phyloP scores from a whole-genome alignment of 1,139 yeast genomes.

The Yamadazyma pseudoaaseri region DNA sequence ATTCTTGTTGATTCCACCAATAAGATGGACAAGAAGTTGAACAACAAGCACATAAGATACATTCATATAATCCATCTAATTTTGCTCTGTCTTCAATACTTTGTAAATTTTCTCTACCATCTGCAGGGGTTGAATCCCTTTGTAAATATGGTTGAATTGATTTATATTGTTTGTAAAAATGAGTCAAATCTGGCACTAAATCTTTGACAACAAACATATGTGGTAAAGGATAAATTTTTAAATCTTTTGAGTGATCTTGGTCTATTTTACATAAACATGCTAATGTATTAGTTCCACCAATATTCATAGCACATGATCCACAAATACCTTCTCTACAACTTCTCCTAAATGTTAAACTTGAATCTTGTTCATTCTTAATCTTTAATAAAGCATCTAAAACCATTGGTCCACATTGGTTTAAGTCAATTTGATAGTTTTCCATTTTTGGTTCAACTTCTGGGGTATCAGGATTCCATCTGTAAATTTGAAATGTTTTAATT shows the following conservation, averaged over 20 bases:
- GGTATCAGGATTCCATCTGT: conserved; percentile 98
- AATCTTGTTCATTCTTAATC: conserved; percentile 94
- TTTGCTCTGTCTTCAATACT: conserved; percentile 92
- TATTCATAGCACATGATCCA: conserved; percentile 99
- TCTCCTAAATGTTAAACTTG: conserved; percentile 94
- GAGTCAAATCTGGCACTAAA: conserved; percentile 96
- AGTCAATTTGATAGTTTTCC: conserved; percentile 80
- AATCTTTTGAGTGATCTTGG: conserved; percentile 67
- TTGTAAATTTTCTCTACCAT: conserved; percentile 93
- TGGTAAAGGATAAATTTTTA: conserved; percentile 94
- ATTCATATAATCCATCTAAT: conserved; percentile 95
- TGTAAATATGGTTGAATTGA: conserved; percentile 96
- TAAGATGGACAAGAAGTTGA: conserved; percentile 98
- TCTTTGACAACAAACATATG: conserved; percentile 98
- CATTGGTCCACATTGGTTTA: conserved; percentile 97
- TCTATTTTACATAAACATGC: conserved; percentile 97
- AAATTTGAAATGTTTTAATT: conserved; percentile 82
- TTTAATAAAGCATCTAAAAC: conserved; percentile 91
- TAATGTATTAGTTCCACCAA: conserved; percentile 94
- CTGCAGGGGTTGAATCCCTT: conserved; percentile 75
- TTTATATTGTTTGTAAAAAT: conserved; percentile 97
- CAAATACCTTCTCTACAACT: conserved; percentile 99
- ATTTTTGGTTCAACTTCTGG: conserved; percentile 91
- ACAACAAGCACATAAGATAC: conserved; percentile 98
- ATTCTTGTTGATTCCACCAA: conserved; percentile 99